Conservation (phyloP, 495 filamentous ascomycete genomes). For the Talaromyces nanjingensis region DNA sequence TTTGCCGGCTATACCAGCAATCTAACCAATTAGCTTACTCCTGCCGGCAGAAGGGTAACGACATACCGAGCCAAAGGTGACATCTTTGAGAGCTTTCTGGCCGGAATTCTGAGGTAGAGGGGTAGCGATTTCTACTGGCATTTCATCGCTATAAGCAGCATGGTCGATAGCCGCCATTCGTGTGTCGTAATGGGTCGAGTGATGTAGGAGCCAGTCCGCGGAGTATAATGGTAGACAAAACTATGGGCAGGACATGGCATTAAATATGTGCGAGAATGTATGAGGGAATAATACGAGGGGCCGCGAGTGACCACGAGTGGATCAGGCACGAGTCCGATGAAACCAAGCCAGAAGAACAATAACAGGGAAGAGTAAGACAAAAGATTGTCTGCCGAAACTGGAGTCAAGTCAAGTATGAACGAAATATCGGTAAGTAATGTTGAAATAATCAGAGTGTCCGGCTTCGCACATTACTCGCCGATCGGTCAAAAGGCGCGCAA, state of each 20-base stretch:
- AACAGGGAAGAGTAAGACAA: not conserved
- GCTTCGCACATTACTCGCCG: conserved; percentile 3
- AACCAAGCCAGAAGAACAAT: not conserved
- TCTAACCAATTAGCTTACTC: conserved; percentile 31
- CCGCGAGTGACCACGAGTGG: not conserved
- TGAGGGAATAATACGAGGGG: not conserved
- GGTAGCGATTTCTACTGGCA: conserved; percentile 34
- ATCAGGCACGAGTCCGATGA: not conserved
- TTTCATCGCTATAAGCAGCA: conserved; percentile 31
- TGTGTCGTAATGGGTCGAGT: not conserved
- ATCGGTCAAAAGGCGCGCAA: not conserved
- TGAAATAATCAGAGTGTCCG: conserved; percentile 4
- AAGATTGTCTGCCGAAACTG: not conserved
- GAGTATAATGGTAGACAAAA: not conserved
- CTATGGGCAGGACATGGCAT: conserved; percentile 4
- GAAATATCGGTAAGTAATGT: not conserved
- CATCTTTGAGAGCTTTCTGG: conserved; percentile 69
- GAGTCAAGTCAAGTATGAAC: not conserved
- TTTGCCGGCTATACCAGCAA: conserved; percentile 87
- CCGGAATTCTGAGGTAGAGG: conserved; percentile 44
- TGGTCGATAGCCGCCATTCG: conserved; percentile 41
- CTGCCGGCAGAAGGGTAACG: not conserved
- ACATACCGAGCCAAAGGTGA: conserved; percentile 76
- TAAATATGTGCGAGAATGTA: not conserved
- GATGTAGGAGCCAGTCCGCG: not conserved